phyloP scores from a whole-genome alignment of 202 grass and related monocot species.

The Dendrocalamus latiflorus region DNA sequence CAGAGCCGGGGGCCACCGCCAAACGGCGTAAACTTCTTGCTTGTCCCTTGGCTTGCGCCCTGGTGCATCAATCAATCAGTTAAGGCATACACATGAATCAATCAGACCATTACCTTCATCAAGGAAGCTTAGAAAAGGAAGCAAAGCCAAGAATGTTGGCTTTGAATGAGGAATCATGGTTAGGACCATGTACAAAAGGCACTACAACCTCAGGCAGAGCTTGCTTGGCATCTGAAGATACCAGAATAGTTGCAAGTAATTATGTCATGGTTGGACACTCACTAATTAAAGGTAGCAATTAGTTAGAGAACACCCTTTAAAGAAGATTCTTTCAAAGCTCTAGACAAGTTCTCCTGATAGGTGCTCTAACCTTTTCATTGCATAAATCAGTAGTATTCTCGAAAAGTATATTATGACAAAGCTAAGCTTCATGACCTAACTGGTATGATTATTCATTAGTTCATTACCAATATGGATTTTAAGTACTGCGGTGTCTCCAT shows the following conservation, averaged over 20 bases:
- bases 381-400: not conserved
- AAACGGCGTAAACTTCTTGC: slow-evolving; percentile 78
- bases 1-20: slow-evolving; percentile 76
- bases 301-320: slow-evolving; percentile 49
- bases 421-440: slow-evolving; percentile 8
- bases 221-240: slow-evolving; percentile 51
- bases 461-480: not conserved
- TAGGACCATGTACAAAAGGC: slow-evolving; percentile 45
- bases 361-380: slow-evolving; percentile 15
- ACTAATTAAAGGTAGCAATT: slow-evolving; percentile 56
- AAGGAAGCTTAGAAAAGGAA: not conserved
- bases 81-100: slow-evolving; percentile 20
- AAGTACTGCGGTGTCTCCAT: not conserved
- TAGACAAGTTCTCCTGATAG: slow-evolving; percentile 35
- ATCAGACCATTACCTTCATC: slow-evolving; percentile 6
- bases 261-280: slow-evolving; percentile 48
- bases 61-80: slow-evolving; percentile 43
- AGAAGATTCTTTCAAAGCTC: slow-evolving; percentile 45
- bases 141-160: slow-evolving; percentile 40
- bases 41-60: slow-evolving; percentile 55
- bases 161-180: slow-evolving; percentile 48
- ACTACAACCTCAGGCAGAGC: slow-evolving; percentile 18
- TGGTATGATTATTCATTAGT: not conserved
- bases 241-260: slow-evolving; percentile 36
- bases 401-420: slow-evolving; percentile 33